Percentiles rank a stretch among this genome's conserved stretches.
phyloP scores from a whole-genome alignment of 2,329 filamentous ascomycete genomes.

The Penicillium sp. region DNA sequence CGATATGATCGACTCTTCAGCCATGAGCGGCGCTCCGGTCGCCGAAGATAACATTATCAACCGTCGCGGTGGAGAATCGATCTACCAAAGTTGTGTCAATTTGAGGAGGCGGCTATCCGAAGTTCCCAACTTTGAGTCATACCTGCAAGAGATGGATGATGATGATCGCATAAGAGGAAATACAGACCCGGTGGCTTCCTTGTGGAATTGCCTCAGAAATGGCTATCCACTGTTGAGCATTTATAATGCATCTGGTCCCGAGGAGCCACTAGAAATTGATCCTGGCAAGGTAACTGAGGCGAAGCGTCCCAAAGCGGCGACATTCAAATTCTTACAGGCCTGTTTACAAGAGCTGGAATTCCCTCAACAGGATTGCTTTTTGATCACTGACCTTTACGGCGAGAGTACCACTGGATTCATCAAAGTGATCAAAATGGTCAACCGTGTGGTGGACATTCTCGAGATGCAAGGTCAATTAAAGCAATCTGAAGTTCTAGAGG shows the following conservation, averaged over 20 bases:
- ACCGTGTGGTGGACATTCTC: slow-evolving; percentile 83
- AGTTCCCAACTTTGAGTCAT: slow-evolving; percentile 78
- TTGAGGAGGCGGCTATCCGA: slow-evolving; percentile 77
- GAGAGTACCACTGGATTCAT: slow-evolving; percentile 97
- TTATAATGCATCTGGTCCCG: slow-evolving; percentile 80
- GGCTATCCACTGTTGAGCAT: slow-evolving; percentile 83
- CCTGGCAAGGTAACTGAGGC: slow-evolving; percentile 62
- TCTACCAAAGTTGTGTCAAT: slow-evolving; percentile 92
- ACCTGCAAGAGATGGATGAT: slow-evolving; percentile 70
- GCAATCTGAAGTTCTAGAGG: slow-evolving; percentile 54
- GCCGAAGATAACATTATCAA: slow-evolving; percentile 96
- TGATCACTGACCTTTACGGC: slow-evolving; percentile 86
- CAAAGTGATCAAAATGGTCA: slow-evolving; percentile 93
- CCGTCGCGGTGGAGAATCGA: slow-evolving; percentile 87
- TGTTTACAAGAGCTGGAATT: slow-evolving; percentile 82
- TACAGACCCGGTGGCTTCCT: slow-evolving; percentile 79
- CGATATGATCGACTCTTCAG: slow-evolving; percentile 39
- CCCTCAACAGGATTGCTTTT: slow-evolving; percentile 79
- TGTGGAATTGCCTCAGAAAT: slow-evolving; percentile 83
- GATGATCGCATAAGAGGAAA: slow-evolving; percentile 62
- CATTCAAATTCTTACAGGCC: slow-evolving; percentile 89
- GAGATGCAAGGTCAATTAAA: slow-evolving; percentile 75
- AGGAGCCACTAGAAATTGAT: slow-evolving; percentile 66
- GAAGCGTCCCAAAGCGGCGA: slow-evolving; percentile 80
- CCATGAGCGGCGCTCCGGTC: slow-evolving; percentile 45